Evolutionary conservation across 2,329 filamentous ascomycete species (phyloP), one percentile per base, ranked within the genome.

Genomic region (Fusarium chaquense): DNA sequence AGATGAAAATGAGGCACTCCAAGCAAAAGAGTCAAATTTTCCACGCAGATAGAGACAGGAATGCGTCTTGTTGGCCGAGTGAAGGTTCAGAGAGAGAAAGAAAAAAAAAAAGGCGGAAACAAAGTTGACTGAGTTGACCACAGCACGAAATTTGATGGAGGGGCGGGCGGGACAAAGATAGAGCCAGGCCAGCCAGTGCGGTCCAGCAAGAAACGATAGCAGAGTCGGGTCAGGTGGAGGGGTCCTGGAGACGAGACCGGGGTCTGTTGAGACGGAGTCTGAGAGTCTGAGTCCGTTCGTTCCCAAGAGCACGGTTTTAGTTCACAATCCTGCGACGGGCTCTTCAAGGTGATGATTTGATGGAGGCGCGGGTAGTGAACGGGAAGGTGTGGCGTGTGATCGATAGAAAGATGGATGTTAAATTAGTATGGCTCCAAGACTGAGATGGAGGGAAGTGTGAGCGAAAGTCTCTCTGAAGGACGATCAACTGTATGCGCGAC

Each of bases 211-310:
- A 57, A 61, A 64, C 50, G 64, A 65, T 66, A 72, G 40, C 61
- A 58, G 67, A 70, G 71, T 73, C 71, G 73, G 71, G 71, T 73
- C 71, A 73, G 71, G 69, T 73, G 71, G 71, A 68, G 65, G 61
- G 71, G 56, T 62, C 53, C 54, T 53, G 49, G 33, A 51, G 52
- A 61, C 47, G 54, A 61, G 66, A 69, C 71, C 59, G 58, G 71
- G 71, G 70, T 72, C 62, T 56, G 68, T 58, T 51, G 58, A 61
- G 58, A 36, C 44, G 40, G 33, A 44, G 58, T 30, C 55, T 62
- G 56, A 60, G 51, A 28, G 52, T 55, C 52, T 47, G 30, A 55
- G 51, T 22, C 40, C 43, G 58, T 62, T 57, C 30, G 28, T 51
- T 69, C 66, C 60, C 56, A 62, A 60, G 43, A 65, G 58, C 69